Evolutionary conservation across 108 stramenopile species (phyloP).

Genomic region (Skeletonema tropicum): DNA sequence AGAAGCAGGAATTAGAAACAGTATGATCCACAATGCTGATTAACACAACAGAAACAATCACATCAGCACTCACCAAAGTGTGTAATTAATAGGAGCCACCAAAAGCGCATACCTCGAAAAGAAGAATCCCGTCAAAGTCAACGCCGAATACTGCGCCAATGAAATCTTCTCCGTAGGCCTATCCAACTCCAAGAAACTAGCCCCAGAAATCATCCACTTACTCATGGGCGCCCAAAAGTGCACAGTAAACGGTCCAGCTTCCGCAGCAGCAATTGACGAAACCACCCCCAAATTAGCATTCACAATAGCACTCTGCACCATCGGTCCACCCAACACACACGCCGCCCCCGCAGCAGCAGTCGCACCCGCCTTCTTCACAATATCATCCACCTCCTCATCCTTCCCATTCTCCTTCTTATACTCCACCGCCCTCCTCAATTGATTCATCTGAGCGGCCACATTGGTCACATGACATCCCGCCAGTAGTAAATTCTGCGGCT

Average conservation of each 20-base stretch:
- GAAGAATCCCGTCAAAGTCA: constrained; percentile 87
- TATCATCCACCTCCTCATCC: constrained; percentile 68
- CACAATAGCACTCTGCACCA: constrained; percentile 49
- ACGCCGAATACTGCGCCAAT: constrained; percentile 82
- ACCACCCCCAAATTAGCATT: constrained; percentile 66
- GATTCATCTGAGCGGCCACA: constrained; percentile 82
- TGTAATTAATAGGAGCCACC: constrained; percentile 85
- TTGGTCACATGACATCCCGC: constrained; percentile 79
- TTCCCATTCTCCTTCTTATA: constrained; percentile 70
- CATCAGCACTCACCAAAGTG: constrained; percentile 52
- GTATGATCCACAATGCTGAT: not conserved
- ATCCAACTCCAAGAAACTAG: constrained; percentile 79
- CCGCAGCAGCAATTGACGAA: constrained; percentile 71
- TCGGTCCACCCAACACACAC: constrained; percentile 65
- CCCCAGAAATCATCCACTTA: constrained; percentile 88
- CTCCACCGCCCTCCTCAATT: constrained; percentile 78
- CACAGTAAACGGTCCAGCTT: constrained; percentile 67
- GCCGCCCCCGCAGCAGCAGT: constrained; percentile 68
- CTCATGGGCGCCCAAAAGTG: constrained; percentile 90
- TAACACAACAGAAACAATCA: not conserved
- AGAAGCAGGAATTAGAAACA: not conserved
- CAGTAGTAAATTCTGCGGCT: constrained; percentile 78
- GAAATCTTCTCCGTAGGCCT: constrained; percentile 88
- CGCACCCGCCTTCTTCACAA: constrained; percentile 64
- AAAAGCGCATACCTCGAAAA: constrained; percentile 84